phyloP scores from a whole-genome alignment of 331 rosid genomes.

The Quercus phellos region DNA sequence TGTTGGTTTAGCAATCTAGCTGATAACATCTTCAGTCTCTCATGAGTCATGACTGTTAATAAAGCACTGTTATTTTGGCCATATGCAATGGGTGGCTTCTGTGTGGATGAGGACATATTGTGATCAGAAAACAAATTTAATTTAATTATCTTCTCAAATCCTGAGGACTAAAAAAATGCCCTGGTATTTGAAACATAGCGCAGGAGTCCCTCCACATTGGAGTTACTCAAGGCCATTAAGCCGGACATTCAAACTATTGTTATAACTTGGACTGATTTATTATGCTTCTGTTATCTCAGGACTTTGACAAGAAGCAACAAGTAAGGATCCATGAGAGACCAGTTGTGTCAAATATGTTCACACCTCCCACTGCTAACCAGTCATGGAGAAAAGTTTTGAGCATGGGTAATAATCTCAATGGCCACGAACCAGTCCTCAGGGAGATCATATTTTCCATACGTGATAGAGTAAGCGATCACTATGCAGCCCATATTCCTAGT shows the following conservation, averaged over 20 bases:
- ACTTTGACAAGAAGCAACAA: conserved; percentile 56
- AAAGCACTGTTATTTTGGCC: not conserved
- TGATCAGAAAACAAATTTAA: not conserved
- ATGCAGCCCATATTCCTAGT: conserved; percentile 45
- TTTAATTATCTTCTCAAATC: not conserved
- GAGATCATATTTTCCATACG: conserved; percentile 70
- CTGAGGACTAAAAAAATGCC: not conserved
- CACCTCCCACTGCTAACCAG: conserved; percentile 81
- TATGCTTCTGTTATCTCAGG: conserved; percentile 38
- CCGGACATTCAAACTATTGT: not conserved
- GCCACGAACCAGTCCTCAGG: conserved; percentile 81
- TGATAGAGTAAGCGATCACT: conserved; percentile 64
- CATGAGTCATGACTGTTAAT: not conserved
- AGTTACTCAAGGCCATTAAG: not conserved
- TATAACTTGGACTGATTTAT: conserved; percentile 16
- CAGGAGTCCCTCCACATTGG: not conserved
- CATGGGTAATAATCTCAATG: conserved; percentile 97
- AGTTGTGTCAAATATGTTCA: conserved; percentile 72
- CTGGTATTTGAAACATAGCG: no score
- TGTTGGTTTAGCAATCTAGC: not conserved
- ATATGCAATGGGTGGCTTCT: not conserved
- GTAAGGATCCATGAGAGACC: conserved; percentile 59
- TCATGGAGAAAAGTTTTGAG: conserved; percentile 92
- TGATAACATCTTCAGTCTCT: not conserved
- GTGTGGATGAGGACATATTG: not conserved